Evolutionary conservation across 2,329 filamentous ascomycete species (phyloP).

Genomic region (Ceratocystis diversiconidia): DNA sequence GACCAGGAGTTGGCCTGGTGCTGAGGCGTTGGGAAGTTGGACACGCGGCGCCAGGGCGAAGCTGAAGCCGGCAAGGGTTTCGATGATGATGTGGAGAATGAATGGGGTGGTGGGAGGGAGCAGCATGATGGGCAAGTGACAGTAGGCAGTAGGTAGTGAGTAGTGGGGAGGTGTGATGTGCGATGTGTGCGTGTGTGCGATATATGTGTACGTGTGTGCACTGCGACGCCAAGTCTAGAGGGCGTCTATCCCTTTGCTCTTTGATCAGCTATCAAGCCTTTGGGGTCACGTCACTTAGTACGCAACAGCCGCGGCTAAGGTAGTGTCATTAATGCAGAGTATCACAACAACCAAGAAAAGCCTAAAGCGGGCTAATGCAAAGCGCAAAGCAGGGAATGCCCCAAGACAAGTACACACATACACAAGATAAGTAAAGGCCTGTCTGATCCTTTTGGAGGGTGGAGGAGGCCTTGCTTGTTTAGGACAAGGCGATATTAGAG

Average conservation of each 20-base stretch:
- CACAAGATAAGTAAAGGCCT: background rate
- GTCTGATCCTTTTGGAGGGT: background rate
- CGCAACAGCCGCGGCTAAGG: background rate
- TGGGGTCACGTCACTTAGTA: background rate
- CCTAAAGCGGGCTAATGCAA: background rate
- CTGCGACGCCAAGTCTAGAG: background rate
- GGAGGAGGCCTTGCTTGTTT: background rate
- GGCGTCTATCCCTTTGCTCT: too few species aligned
- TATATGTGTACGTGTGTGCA: background rate
- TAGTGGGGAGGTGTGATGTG: background rate
- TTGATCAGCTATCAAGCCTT: too few species aligned
- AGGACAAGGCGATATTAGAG: background rate
- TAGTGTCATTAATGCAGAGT: background rate
- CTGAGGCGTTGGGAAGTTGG: conserved; percentile 31
- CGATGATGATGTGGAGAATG: conserved; percentile 27
- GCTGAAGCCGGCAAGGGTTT: conserved; percentile 31
- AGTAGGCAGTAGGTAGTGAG: background rate
- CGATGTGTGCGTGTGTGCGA: background rate
- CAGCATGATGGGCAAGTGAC: conserved; percentile 14
- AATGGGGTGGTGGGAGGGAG: conserved; percentile 25
- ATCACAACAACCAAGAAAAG: background rate
- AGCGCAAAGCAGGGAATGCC: background rate
- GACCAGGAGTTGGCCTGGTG: conserved; percentile 31
- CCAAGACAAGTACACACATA: background rate
- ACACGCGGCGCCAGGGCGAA: conserved; percentile 31